Conservation (phyloP, 1,284 basidiomycete species). For the Sporisorium scitamineum region DNA sequence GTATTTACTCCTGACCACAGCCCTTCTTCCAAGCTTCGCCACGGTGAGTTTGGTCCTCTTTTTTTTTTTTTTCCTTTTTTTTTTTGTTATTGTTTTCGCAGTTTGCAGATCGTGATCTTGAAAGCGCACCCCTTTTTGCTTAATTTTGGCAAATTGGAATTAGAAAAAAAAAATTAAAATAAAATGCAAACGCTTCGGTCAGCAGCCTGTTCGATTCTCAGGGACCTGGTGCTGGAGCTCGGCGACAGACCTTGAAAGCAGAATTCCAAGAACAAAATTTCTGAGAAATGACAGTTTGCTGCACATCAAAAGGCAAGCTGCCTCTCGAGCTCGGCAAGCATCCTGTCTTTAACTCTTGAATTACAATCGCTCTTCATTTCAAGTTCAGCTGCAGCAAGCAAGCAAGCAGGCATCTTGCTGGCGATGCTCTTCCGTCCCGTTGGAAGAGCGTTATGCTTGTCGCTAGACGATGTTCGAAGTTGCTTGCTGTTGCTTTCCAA, state of each 20-base stretch:
- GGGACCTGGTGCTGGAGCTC: background rate
- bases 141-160: background rate
- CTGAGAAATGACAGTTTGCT: background rate
- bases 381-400: constrained; percentile 3
- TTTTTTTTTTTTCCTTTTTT: background rate
- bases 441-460: no score
- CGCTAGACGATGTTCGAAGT: no score
- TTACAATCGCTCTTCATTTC: background rate
- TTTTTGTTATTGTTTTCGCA: background rate
- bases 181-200: background rate
- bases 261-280: no score
- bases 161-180: background rate
- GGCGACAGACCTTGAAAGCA: no score
- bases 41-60: background rate
- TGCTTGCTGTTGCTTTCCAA: no score
- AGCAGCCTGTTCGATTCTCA: background rate
- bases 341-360: background rate
- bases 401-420: background rate
- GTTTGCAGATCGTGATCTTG: background rate
- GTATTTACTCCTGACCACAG: background rate
- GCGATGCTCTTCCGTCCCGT: background rate
- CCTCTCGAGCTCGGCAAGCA: background rate
- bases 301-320: background rate
- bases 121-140: background rate
- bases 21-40: background rate